Conservation (phyloP, 208 protist species). For the Trypanosoma melophagium region DNA sequence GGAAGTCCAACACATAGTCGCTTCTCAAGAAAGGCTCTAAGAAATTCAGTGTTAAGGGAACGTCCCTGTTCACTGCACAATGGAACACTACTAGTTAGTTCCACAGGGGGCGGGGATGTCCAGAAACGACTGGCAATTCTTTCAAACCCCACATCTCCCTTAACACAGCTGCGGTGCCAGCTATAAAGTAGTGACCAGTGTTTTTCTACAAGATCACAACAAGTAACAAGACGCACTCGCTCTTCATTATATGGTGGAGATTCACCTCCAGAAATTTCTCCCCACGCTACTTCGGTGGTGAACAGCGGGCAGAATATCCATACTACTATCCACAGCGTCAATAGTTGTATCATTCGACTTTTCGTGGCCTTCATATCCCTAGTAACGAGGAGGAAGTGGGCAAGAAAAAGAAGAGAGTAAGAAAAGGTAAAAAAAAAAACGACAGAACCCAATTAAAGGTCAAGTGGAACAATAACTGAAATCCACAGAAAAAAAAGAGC, state of each 20-base stretch:
- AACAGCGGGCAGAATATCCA: too few relatives aligned
- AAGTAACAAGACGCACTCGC: constrained; percentile 21
- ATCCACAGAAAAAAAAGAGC: too few relatives aligned
- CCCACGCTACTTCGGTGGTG: too few relatives aligned
- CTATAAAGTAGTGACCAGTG: constrained; percentile 32
- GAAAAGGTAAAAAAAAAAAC: too few relatives aligned
- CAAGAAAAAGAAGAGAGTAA: too few relatives aligned
- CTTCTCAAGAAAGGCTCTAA: constrained; percentile 11
- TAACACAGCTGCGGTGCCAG: constrained; percentile 30
- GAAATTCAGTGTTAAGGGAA: constrained; percentile 22
- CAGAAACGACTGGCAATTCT: constrained; percentile 5
- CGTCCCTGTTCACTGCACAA: not conserved
- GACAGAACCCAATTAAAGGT: too few relatives aligned
- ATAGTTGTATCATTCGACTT: too few relatives aligned
- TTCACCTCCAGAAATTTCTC: too few relatives aligned
- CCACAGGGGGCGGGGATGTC: not conserved
- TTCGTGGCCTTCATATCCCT: too few relatives aligned
- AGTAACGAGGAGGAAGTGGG: too few relatives aligned
- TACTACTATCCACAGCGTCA: too few relatives aligned
- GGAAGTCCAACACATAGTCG: constrained; percentile 32
- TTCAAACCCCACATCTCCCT: constrained; percentile 5
- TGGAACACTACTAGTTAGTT: not conserved
- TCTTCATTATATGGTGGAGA: constrained; percentile 8
- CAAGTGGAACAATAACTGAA: too few relatives aligned
- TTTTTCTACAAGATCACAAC: constrained; percentile 37